Conservation (phyloP, 371 early-diverging fungal genomes). For the Encephalitozoon hellem region DNA sequence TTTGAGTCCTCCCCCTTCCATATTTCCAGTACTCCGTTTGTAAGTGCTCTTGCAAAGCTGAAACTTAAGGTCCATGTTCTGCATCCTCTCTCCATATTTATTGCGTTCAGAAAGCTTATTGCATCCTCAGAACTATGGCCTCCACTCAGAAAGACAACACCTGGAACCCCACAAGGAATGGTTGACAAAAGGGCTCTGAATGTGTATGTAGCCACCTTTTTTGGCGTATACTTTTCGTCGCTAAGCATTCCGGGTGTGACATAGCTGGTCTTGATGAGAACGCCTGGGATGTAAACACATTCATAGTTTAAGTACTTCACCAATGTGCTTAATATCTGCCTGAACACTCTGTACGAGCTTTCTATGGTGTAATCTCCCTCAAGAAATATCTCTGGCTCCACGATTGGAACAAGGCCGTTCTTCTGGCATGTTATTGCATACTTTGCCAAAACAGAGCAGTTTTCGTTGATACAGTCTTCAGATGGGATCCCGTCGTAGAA, state of each 20-base stretch:
- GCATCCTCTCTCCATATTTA: conserved; percentile 56
- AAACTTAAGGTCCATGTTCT: conserved; percentile 65
- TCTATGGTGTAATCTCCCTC: conserved; percentile 65
- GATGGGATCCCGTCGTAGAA: conserved; percentile 62
- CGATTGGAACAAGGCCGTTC: conserved; percentile 65
- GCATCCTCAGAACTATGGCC: conserved; percentile 66
- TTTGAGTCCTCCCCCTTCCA: conserved; percentile 65
- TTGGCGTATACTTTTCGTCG: conserved; percentile 60
- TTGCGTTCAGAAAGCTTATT: conserved; percentile 63
- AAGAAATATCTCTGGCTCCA: conserved; percentile 68
- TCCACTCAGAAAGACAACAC: conserved; percentile 67
- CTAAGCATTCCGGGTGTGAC: conserved; percentile 63
- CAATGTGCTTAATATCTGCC: conserved; percentile 63
- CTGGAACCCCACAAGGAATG: conserved; percentile 65
- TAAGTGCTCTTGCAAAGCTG: conserved; percentile 67
- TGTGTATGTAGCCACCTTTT: conserved; percentile 63
- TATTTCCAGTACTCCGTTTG: conserved; percentile 63
- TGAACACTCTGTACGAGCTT: conserved; percentile 61
- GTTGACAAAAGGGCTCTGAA: conserved; percentile 63
- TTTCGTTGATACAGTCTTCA: conserved; percentile 63
- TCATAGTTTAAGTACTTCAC: conserved; percentile 63
- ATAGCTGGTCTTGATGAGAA: conserved; percentile 67
- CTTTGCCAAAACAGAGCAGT: conserved; percentile 65
- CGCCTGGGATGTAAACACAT: conserved; percentile 64
- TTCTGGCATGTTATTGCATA: conserved; percentile 66